A percentile compares a stretch with the other conserved stretches of the same genome.
Conservation (phyloP, 805 yeast species). For the Metschnikowia borealis region DNA sequence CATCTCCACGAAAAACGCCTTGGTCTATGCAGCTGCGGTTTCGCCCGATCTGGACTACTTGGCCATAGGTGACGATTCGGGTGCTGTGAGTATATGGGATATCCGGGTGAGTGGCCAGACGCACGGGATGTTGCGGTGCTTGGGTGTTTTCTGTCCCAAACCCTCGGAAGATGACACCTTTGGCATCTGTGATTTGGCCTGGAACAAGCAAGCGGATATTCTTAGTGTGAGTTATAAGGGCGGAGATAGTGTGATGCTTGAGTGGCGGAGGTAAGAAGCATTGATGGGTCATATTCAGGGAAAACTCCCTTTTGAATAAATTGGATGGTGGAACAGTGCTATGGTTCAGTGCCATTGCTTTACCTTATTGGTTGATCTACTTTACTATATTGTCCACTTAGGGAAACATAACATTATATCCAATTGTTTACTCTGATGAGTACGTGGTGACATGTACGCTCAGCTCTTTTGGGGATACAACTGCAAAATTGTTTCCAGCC, state of each 20-base stretch:
- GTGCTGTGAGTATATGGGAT: slow-evolving; percentile 54
- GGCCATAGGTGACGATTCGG: slow-evolving; percentile 66
- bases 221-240: slow-evolving; percentile 33
- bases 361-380: too few relatives aligned
- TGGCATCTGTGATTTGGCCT: slow-evolving; percentile 37
- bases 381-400: too few relatives aligned
- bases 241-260: slow-evolving; percentile 18
- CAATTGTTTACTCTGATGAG: too few relatives aligned
- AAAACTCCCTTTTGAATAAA: too few relatives aligned
- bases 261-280: slow-evolving; percentile 4
- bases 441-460: too few relatives aligned
- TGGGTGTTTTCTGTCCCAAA: slow-evolving; percentile 18
- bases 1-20: slow-evolving; percentile 40
- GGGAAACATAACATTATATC: too few relatives aligned
- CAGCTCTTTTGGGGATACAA: too few relatives aligned
- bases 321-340: too few relatives aligned
- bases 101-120: slow-evolving; percentile 19
- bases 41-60: slow-evolving; percentile 47
- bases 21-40: slow-evolving; percentile 52
- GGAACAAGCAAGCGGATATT: slow-evolving; percentile 22
- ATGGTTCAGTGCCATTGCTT: too few relatives aligned
- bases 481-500: too few relatives aligned
- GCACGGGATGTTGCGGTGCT: slow-evolving; percentile 21
- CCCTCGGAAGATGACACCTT: slow-evolving; percentile 8
- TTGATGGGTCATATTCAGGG: not conserved